Conservation (phyloP, 148 eudicot species). For the Vaccinium vitisidaea region DNA sequence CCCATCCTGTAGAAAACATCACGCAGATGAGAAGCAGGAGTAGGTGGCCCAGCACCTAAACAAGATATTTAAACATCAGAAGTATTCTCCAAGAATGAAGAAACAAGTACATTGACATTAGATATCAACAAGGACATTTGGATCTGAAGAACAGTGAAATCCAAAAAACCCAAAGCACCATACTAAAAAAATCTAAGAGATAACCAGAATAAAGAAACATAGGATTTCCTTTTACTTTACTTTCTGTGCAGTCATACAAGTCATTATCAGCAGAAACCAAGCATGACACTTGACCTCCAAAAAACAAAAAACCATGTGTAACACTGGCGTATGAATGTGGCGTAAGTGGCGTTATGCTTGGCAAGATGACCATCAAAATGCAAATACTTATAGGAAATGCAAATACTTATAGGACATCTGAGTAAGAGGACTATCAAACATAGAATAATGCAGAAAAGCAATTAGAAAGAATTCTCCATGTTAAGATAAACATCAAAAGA, state of each 20-base stretch:
- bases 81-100: neutral
- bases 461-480: neutral
- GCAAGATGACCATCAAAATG: neutral
- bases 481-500: neutral
- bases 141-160: neutral
- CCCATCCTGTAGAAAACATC: constrained; percentile 96
- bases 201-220: neutral
- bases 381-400: neutral
- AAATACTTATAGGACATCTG: neutral
- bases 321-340: neutral
- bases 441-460: neutral
- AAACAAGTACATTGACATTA: constrained; percentile 3
- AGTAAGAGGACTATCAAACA: neutral
- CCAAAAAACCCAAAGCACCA: neutral
- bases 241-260: neutral
- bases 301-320: neutral
- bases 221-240: neutral
- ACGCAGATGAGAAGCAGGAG: constrained; percentile 93
- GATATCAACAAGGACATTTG: neutral
- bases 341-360: neutral
- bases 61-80: constrained; percentile 16
- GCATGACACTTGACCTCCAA: neutral
- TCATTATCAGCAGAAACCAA: neutral
- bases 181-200: neutral
- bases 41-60: constrained; percentile 94